Conservation (phyloP, 345 rosid species). For the Citropsis articulata region DNA sequence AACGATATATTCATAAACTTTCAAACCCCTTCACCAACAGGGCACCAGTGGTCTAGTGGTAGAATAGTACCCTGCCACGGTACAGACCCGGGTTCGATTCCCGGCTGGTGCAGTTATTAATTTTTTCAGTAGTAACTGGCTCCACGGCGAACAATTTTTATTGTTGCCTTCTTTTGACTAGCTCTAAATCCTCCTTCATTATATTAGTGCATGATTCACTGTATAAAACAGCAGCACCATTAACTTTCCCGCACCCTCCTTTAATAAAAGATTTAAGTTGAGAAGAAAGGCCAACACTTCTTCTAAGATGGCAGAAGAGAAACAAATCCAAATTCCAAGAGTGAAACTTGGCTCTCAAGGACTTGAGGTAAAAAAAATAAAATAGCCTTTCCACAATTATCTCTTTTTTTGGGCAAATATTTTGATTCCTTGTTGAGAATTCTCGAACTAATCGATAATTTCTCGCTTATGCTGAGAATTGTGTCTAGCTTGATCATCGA, state of each 20-base stretch:
- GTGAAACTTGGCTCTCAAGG: constrained; percentile 47
- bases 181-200: no score
- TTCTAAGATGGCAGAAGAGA: constrained; percentile 15
- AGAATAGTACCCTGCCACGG: constrained; percentile 66
- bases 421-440: not conserved
- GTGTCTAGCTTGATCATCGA: not conserved
- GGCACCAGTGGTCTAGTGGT: constrained; percentile 50
- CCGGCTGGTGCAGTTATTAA: constrained; percentile 41
- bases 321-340: constrained; percentile 21
- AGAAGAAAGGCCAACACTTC: not conserved
- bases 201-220: no score
- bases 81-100: constrained; percentile 65
- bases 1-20: no score
- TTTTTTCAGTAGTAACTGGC: no score
- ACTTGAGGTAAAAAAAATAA: constrained; percentile 29
- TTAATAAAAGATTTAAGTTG: not conserved
- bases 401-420: not conserved
- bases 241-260: not conserved
- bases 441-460: not conserved
- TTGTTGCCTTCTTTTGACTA: no score
- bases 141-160: no score
- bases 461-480: not conserved
- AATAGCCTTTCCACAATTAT: not conserved
- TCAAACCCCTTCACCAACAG: accelerated
- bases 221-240: not conserved